phyloP scores from a whole-genome alignment of 768 basidiomycete species.

The Podaxis sp. region DNA sequence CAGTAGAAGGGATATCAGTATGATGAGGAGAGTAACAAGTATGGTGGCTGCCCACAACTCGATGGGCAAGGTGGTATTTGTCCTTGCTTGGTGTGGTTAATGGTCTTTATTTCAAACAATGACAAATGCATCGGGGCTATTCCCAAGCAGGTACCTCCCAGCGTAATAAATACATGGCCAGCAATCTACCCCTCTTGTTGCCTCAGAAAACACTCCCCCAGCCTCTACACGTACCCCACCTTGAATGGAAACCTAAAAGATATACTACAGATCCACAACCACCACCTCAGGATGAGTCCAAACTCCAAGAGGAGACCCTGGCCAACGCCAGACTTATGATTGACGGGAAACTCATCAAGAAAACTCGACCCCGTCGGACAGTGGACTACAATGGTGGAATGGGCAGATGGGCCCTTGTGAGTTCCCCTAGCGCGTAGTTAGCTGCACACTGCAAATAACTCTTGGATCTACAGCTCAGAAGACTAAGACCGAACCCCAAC shows the following conservation, averaged over 20 bases:
- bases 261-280: conserved; percentile 76
- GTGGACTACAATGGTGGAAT: conserved; percentile 93
- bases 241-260: conserved; percentile 74
- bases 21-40: neutral
- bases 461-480: conserved; percentile 47
- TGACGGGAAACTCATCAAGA: conserved; percentile 83
- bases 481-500: conserved; percentile 72
- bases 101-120: neutral
- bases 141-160: no score
- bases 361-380: conserved; percentile 87
- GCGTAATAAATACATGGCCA: conserved; percentile 14
- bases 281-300: conserved; percentile 70
- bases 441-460: neutral
- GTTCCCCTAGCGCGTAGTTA: conserved; percentile 20
- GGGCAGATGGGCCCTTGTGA: conserved; percentile 80
- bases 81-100: neutral
- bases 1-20: neutral
- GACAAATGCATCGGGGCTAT: neutral
- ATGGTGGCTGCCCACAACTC: neutral
- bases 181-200: conserved; percentile 49
- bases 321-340: conserved; percentile 66
- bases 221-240: conserved; percentile 30
- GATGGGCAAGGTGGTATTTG: neutral
- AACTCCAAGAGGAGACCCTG: conserved; percentile 73
- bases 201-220: conserved; percentile 38